Conservation (phyloP, 1,284 basidiomycete species). For the Peniophora sp. region DNA sequence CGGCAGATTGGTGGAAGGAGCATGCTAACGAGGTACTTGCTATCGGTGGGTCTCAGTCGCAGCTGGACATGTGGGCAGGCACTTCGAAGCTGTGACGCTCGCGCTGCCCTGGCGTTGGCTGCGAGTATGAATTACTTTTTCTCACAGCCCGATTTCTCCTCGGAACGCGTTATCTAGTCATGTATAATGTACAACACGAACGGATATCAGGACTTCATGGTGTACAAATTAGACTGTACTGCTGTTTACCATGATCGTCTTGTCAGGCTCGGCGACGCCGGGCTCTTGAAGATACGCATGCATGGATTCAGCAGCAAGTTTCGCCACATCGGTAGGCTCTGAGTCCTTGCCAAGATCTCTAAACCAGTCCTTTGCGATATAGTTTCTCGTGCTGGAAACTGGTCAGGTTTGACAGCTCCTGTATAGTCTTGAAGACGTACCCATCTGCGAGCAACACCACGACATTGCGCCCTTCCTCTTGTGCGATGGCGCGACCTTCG, state of each 20-base stretch:
- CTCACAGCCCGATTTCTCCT: background rate
- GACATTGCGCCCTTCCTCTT: constrained; percentile 73
- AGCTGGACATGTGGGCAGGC: background rate
- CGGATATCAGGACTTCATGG: no score
- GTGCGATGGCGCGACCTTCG: constrained; percentile 59
- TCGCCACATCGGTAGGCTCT: background rate
- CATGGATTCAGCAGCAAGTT: background rate
- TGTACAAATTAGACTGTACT: background rate
- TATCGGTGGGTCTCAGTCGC: background rate
- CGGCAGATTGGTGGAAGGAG: constrained; percentile 39
- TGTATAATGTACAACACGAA: background rate
- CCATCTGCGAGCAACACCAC: constrained; percentile 87
- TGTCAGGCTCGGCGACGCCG: constrained; percentile 3
- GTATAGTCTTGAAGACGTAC: constrained; percentile 32
- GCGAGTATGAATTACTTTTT: no score
- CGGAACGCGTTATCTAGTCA: background rate
- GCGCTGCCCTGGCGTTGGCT: no score
- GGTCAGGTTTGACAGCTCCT: background rate
- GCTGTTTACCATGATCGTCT: background rate
- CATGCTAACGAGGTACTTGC: constrained; percentile 14
- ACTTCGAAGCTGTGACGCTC: no score
- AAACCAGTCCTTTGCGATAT: constrained; percentile 3
- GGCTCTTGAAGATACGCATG: constrained; percentile 2
- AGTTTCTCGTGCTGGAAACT: background rate
- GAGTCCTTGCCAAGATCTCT: constrained; percentile 1